Conservation (phyloP, 192 early-diverging fungal genomes). For the Backusella mclennaniae region DNA sequence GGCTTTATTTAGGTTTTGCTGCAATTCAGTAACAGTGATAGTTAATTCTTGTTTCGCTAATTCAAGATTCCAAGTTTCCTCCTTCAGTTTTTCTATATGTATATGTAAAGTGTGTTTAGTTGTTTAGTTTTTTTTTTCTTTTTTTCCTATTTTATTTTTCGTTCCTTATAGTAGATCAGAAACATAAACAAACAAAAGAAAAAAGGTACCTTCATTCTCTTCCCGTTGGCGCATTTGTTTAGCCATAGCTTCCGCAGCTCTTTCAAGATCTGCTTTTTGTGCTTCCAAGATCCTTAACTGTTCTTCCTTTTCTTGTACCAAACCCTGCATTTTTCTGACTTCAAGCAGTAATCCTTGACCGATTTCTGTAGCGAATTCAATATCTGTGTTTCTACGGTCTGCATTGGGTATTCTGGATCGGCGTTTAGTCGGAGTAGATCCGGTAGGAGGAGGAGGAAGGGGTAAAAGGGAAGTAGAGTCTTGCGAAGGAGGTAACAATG, state of each 20-base stretch:
- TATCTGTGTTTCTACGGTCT: constrained; percentile 38
- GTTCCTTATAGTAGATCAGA: neutral
- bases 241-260: constrained; percentile 44
- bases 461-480: constrained; percentile 18
- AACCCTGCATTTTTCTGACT: constrained; percentile 41
- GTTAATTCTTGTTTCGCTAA: constrained; percentile 50
- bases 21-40: constrained; percentile 41
- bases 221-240: constrained; percentile 51
- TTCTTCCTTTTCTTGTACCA: constrained; percentile 45
- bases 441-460: constrained; percentile 26
- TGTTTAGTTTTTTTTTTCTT: neutral
- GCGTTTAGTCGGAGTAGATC: constrained; percentile 34
- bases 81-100: constrained; percentile 48
- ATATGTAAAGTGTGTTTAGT: neutral
- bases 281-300: constrained; percentile 38
- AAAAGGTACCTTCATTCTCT: constrained; percentile 53
- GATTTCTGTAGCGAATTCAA: constrained; percentile 49
- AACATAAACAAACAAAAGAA: neutral
- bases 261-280: constrained; percentile 53
- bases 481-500: constrained; percentile 14
- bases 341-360: constrained; percentile 44
- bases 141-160: constrained; percentile 7
- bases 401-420: constrained; percentile 37
- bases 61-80: constrained; percentile 56
- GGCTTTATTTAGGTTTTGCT: constrained; percentile 41